Conservation (phyloP, 23 red algal species). For the Gracilaria domingensis region DNA sequence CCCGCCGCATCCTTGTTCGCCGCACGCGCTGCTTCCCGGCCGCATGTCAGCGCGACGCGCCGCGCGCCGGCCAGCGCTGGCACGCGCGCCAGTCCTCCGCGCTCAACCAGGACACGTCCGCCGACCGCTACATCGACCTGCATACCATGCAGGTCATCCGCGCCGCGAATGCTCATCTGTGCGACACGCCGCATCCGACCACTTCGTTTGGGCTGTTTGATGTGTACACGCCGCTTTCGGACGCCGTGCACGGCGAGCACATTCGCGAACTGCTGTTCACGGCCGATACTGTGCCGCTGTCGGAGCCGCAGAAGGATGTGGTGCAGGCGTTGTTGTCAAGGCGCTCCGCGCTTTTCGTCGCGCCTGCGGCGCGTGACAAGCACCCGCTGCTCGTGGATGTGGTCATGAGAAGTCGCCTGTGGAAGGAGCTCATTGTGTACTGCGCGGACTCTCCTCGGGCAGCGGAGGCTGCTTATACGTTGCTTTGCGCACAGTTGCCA, state of each 20-base stretch:
- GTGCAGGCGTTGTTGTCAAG: conserved; percentile 45
- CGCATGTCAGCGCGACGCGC: not conserved
- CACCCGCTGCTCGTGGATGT: conserved; percentile 45
- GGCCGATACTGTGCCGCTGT: conserved; percentile 41
- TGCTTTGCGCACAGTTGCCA: conserved; percentile 53
- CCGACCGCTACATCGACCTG: conserved; percentile 59
- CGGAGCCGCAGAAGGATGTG: conserved; percentile 48
- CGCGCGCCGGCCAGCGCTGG: conserved; percentile 10
- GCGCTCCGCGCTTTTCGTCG: conserved; percentile 49
- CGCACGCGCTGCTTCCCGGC: not conserved
- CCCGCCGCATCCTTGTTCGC: not conserved
- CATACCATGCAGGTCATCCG: conserved; percentile 58
- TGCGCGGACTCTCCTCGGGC: conserved; percentile 50
- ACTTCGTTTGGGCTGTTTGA: conserved; percentile 48
- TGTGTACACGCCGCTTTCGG: not conserved
- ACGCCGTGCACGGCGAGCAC: not conserved
- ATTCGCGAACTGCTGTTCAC: conserved; percentile 58
- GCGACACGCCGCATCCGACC: conserved; percentile 32
- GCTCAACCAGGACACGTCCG: conserved; percentile 44
- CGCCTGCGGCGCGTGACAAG: conserved; percentile 15
- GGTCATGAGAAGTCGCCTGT: conserved; percentile 41
- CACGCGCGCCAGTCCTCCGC: conserved; percentile 45
- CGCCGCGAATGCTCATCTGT: conserved; percentile 28
- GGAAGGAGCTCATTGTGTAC: conserved; percentile 58
- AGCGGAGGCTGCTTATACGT: conserved; percentile 42